Percentiles rank a stretch among this genome's conserved stretches.
Evolutionary conservation across 192 early-diverging fungal genomes (phyloP).

Genomic region (Coemansia javaensis): DNA sequence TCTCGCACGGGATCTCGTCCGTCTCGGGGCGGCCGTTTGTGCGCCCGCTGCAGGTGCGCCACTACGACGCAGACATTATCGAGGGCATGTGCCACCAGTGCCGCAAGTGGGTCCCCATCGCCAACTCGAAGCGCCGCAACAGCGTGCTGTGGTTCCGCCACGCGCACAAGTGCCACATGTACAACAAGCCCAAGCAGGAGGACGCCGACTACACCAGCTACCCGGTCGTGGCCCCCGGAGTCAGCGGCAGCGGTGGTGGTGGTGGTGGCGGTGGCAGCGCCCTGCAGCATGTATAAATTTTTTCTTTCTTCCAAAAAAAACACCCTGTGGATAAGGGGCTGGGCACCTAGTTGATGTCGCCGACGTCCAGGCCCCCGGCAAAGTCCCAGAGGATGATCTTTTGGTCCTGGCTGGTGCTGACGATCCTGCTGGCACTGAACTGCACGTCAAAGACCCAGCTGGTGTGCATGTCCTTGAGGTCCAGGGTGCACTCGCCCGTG

Average conservation of each 20-base stretch:
- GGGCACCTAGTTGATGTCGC: conserved; percentile 13
- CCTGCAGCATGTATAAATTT: neutral
- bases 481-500: conserved; percentile 69
- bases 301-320: neutral
- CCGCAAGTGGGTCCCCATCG: conserved; percentile 74
- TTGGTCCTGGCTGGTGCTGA: conserved; percentile 67
- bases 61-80: conserved; percentile 61
- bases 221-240: neutral
- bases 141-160: conserved; percentile 81
- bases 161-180: conserved; percentile 81
- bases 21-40: conserved; percentile 73
- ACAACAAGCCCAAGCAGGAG: conserved; percentile 64
- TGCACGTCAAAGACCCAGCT: conserved; percentile 98
- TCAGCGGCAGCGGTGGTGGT: neutral
- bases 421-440: conserved; percentile 74
- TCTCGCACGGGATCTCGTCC: conserved; percentile 80
- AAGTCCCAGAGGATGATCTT: conserved; percentile 56
- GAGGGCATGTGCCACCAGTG: conserved; percentile 85
- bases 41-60: conserved; percentile 66
- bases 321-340: neutral
- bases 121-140: conserved; percentile 69
- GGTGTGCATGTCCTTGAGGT: conserved; percentile 69
- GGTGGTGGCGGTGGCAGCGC: neutral
- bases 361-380: conserved; percentile 41
- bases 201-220: conserved; percentile 11